Base-by-base conservation (phyloP, 352 stramenopile species). In the Nothophytophthora sp. region DNA sequence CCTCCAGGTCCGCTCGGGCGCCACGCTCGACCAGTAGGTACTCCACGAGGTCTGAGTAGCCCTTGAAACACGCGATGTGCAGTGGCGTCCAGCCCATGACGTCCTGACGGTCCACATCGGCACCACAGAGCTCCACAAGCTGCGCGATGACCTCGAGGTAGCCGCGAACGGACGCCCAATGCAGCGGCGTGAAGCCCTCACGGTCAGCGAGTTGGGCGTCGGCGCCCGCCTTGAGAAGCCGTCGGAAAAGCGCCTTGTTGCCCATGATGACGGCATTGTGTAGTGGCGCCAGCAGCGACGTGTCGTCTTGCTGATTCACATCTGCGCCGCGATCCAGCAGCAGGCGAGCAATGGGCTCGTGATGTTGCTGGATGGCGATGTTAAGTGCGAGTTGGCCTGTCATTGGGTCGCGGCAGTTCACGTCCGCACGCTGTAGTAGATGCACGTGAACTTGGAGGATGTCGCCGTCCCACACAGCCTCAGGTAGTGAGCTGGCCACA, bases 241-340 rank as follows among this genome's bases (percentile, higher is more conserved):
- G 57, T 27, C 76, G 60, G 28, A 82, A 82, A 3, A 93, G 42
- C 18, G 79, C 73, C 51, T 92, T 92, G 60, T 92, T 92, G 36
- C 78, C 82, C 82, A 92, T 93, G 48, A 93, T 80, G 52, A 89
- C 83, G 1, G 73, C 72, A 34, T 70, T 90, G 50, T 86, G 83
- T 18, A 93, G 64, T 29, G 82, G 76, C n/a, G 77, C 80, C 30
- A 73, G 67, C 8, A 81, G 55, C 23, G 74, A 81, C 1, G 50
- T 40, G 40, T 86, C 66, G 37, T 93, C 78, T 24, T 88, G 77
- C 7, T 73, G 50, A 48, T 92, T 74, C 23, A 90, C 64, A 29
- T 91, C 71, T 0, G 82, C 82, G 2, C 73, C 76, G 19, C 81
- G 80, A 25, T 90, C 82, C 3, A 93, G 63, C 20, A 93, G 45